Base-by-base conservation (phyloP, 192 early-diverging fungal species). In the Coemansia sp. region DNA sequence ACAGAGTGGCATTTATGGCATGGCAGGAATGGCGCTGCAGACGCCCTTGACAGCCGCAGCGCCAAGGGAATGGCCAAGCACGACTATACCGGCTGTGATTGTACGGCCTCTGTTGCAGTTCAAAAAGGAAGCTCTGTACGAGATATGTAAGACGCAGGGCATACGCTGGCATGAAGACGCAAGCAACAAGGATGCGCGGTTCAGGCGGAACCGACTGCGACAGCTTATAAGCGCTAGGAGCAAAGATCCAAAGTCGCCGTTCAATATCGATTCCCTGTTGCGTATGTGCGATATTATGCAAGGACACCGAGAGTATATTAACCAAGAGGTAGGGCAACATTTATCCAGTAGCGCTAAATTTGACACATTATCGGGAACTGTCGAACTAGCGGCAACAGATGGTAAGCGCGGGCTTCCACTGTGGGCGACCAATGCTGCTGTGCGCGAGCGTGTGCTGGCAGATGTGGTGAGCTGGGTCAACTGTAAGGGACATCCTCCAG, bases 151-250 rank as follows among this genome's bases (percentile, higher is more conserved):
- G 4, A 25, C 39, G 1, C 46, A 60, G 19, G 41, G 58, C 8
- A 76, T 84, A 19, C 62, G 44, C 25, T 84, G 82, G 82, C 59
- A 69, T 25, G 82, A 84, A 48, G 82, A 84, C 41, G 53, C 64
- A n/a, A 79, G 77, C 62, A 84, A 84, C 58, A 39, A 21, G 31
- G 76, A 78, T 38, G 61, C 55, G 14, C 62, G 73, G 50, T 70
- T 84, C 51, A 57, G 58, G 34, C 69, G 81, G 25, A 84, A 84
- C 53, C 29, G 19, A 25, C 64, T 84, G 45, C 76, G 81, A n/a
- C 65, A 71, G 55, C 46, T 66, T 4, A 78, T 84, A 23, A 9
- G 19, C 29, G 42, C 51, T 1, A 72, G 63, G 5, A 58, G 36
- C n/a, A 29, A 17, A 5, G 19, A 60, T 11, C 36, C 55, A 41